phyloP scores from a whole-genome alignment of 768 basidiomycete genomes.

The Amylocystis lapponica region DNA sequence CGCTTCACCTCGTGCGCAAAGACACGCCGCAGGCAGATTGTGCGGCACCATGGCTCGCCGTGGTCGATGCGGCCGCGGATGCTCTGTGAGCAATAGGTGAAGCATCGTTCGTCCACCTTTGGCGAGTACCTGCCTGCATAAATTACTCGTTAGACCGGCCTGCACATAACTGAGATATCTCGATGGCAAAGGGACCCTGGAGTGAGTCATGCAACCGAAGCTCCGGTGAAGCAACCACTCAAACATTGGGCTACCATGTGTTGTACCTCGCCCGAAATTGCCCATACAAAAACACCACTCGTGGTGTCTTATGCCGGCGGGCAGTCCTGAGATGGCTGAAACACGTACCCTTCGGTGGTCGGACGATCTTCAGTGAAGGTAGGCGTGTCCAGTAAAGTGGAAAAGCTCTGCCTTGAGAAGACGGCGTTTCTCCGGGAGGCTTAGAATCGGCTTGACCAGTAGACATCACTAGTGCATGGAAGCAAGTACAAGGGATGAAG shows the following conservation, averaged over 20 bases:
- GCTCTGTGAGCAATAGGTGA: slow-evolving; percentile 31
- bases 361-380: slow-evolving; percentile 19
- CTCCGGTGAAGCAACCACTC: not conserved
- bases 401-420: not conserved
- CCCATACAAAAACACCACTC: not conserved
- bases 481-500: too few species aligned
- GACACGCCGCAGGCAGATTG: slow-evolving; percentile 32
- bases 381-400: slow-evolving; percentile 12
- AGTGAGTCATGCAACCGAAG: not conserved
- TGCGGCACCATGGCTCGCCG: slow-evolving; percentile 29
- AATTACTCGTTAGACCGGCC: not conserved
- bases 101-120: slow-evolving; percentile 29
- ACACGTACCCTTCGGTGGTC: slow-evolving; percentile 17
- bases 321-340: not conserved
- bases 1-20: slow-evolving; percentile 31
- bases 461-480: too few species aligned
- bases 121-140: slow-evolving; percentile 22
- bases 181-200: not conserved
- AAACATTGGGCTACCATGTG: not conserved
- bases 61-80: slow-evolving; percentile 24
- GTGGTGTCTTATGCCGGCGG: not conserved
- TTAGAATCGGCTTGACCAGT: too few species aligned
- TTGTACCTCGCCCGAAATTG: not conserved
- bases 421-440: too few species aligned
- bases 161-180: not conserved